phyloP scores from a whole-genome alignment of 495 filamentous ascomycete genomes.

The Hypoxylon lenormandii region DNA sequence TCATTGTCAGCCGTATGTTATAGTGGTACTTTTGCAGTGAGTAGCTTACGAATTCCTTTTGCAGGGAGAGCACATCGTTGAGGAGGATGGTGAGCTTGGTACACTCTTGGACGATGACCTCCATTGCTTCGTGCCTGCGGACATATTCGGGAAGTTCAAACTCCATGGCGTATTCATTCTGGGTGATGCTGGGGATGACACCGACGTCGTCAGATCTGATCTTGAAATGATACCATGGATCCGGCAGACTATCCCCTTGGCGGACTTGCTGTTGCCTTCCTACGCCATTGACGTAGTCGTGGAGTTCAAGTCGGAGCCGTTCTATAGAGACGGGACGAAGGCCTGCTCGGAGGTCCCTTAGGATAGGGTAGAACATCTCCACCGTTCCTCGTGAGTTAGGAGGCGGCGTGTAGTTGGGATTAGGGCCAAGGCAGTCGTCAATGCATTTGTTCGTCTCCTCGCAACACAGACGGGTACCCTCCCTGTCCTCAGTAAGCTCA shows the following conservation, averaged over 20 bases:
- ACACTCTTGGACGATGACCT: slow-evolving; percentile 42
- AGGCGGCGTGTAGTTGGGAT: slow-evolving; percentile 46
- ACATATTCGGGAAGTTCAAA: slow-evolving; percentile 46
- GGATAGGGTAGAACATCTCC: slow-evolving; percentile 46
- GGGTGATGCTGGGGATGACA: slow-evolving; percentile 46
- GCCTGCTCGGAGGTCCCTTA: slow-evolving; percentile 39
- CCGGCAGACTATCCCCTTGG: slow-evolving; percentile 39
- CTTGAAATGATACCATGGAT: slow-evolving; percentile 49
- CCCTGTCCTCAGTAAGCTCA: slow-evolving; percentile 44
- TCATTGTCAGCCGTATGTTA: slow-evolving; percentile 6
- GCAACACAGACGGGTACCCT: slow-evolving; percentile 39
- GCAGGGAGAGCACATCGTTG: slow-evolving; percentile 48
- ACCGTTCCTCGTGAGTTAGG: slow-evolving; percentile 36
- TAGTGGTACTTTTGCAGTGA: background rate
- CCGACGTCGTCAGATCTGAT: slow-evolving; percentile 47
- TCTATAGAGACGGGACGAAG: slow-evolving; percentile 33
- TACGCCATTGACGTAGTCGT: slow-evolving; percentile 47
- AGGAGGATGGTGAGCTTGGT: slow-evolving; percentile 44
- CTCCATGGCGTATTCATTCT: slow-evolving; percentile 50
- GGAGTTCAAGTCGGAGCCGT: slow-evolving; percentile 42
- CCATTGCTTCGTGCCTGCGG: slow-evolving; percentile 45
- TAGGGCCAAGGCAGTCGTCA: slow-evolving; percentile 42
- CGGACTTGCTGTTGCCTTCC: slow-evolving; percentile 43
- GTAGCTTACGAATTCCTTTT: slow-evolving; percentile 49
- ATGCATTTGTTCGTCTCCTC: slow-evolving; percentile 46